Conservation (phyloP, 1,284 basidiomycete genomes). For the Ganoderma meredithae region DNA sequence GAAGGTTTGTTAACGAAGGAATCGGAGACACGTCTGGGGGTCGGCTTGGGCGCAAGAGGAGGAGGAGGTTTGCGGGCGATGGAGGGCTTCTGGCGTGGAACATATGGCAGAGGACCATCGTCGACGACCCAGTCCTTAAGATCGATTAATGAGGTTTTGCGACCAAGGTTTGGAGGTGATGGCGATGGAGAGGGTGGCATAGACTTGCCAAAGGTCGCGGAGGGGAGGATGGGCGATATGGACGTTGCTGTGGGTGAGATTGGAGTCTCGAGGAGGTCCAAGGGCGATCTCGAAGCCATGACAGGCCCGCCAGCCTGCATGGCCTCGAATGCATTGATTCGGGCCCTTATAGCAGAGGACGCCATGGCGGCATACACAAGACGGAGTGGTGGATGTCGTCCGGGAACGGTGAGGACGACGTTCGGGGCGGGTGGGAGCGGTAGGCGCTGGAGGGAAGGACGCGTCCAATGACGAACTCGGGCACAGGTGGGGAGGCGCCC, state of each 20-base stretch:
- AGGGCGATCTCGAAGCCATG: conserved; percentile 32
- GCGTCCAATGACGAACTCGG: background rate
- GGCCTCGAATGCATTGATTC: conserved; percentile 64
- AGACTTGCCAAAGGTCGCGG: conserved; percentile 40
- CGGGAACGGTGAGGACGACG: conserved; percentile 2
- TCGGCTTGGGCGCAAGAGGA: conserved; percentile 27
- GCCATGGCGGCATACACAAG: conserved; percentile 46
- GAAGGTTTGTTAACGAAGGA: conserved; percentile 28
- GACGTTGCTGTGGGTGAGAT: conserved; percentile 51
- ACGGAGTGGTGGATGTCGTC: background rate
- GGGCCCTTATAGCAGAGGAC: conserved; percentile 60
- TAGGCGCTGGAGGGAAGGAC: conserved; percentile 6
- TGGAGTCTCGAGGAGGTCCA: conserved; percentile 53
- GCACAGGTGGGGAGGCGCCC: background rate
- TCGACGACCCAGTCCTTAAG: conserved; percentile 79
- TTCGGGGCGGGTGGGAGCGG: conserved; percentile 4
- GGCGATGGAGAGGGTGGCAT: conserved; percentile 53
- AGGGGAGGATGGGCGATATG: conserved; percentile 36
- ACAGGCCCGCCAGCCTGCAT: conserved; percentile 30
- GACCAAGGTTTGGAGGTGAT: conserved; percentile 59
- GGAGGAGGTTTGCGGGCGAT: conserved; percentile 26
- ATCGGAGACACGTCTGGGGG: conserved; percentile 36
- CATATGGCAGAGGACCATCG: conserved; percentile 52
- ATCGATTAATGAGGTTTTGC: conserved; percentile 72
- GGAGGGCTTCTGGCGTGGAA: conserved; percentile 37